These are phyloP conservation scores for Penicillium egyptiacum DNA, from an alignment of 495 filamentous ascomycete genomes.

Conservation along the genomic window DNA sequence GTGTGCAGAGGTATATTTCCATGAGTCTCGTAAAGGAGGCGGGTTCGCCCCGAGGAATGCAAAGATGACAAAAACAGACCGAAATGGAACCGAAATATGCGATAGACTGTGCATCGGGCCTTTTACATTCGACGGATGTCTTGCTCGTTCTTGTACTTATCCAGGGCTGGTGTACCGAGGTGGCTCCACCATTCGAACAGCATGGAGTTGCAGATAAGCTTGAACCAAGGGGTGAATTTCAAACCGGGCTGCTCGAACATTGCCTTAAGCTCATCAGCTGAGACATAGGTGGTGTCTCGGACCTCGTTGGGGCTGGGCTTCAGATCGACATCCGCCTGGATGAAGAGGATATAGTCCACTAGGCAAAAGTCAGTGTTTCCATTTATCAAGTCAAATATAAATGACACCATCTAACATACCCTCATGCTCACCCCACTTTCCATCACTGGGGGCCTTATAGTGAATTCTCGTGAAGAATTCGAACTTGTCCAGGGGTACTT, in stretches of 20 bases:
- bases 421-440: conserved; percentile 98
- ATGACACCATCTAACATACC: conserved; percentile 55
- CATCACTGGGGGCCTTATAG: conserved; percentile 95
- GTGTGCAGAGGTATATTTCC: conserved; percentile 16
- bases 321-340: conserved; percentile 87
- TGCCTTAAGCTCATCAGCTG: conserved; percentile 73
- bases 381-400: not conserved
- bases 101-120: not conserved
- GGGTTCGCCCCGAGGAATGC: not conserved
- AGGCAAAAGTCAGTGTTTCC: conserved; percentile 14
- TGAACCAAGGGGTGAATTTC: conserved; percentile 98
- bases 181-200: conserved; percentile 98
- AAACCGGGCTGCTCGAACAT: conserved; percentile 80
- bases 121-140: conserved; percentile 82
- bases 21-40: conserved; percentile 9
- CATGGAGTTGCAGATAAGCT: conserved; percentile 96
- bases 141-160: conserved; percentile 82
- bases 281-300: conserved; percentile 77
- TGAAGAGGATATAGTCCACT: conserved; percentile 99
- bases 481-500: conserved; percentile 91
- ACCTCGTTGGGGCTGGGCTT: conserved; percentile 84
- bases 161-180: conserved; percentile 70
- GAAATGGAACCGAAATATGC: conserved; percentile 5
- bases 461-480: conserved; percentile 95
- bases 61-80: not conserved